Percentiles rank a stretch among this genome's conserved stretches.
Evolutionary conservation across 495 filamentous ascomycete genomes (phyloP).

Genomic region (Tetracladium marchalianum): DNA sequence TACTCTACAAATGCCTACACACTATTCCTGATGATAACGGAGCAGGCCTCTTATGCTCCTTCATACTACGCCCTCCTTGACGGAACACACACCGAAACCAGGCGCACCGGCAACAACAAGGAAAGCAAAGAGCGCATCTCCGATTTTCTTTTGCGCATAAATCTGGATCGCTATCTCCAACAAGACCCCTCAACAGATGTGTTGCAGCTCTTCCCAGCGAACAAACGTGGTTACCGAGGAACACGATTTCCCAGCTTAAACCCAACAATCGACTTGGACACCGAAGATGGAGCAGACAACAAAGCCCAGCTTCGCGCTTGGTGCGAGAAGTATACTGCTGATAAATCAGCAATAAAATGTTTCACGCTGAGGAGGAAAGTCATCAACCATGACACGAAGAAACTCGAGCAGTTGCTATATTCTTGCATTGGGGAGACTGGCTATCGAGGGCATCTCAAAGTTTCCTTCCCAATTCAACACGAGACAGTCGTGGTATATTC

Average conservation of each 20-base stretch:
- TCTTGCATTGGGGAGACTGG: slow-evolving; percentile 43
- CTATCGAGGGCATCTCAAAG: slow-evolving; percentile 44
- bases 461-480: slow-evolving; percentile 42
- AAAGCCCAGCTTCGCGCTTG: slow-evolving; percentile 41
- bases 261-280: slow-evolving; percentile 5
- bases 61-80: slow-evolving; percentile 34
- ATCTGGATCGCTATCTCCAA: slow-evolving; percentile 33
- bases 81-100: slow-evolving; percentile 40
- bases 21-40: slow-evolving; percentile 32
- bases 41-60: slow-evolving; percentile 32
- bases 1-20: slow-evolving; percentile 22
- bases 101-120: slow-evolving; percentile 31
- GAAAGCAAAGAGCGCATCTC: slow-evolving; percentile 30
- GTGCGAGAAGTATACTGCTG: slow-evolving; percentile 45
- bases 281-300: slow-evolving; percentile 1
- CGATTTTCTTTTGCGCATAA: slow-evolving; percentile 42
- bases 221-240: slow-evolving; percentile 12
- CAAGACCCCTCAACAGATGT: not conserved
- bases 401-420: slow-evolving; percentile 32
- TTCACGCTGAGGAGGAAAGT: slow-evolving; percentile 42
- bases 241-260: slow-evolving; percentile 9
- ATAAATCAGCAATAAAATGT: slow-evolving; percentile 35
- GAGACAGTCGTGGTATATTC: slow-evolving; percentile 43
- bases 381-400: slow-evolving; percentile 37
- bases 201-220: slow-evolving; percentile 5